Conservation (phyloP, 306 rosid genomes). For the Leucaena leucocephala region DNA sequence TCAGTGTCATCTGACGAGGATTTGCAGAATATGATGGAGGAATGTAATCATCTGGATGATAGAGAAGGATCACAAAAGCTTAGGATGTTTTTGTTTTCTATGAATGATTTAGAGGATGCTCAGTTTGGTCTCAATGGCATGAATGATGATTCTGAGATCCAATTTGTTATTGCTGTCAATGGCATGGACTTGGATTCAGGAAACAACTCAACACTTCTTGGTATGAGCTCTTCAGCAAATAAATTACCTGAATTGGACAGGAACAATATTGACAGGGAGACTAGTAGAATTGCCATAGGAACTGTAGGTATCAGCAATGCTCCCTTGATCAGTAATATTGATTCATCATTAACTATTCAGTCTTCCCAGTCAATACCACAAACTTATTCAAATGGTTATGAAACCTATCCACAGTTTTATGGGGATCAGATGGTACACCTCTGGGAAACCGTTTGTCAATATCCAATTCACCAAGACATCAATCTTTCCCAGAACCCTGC, state of each 20-base stretch:
- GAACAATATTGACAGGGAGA: slow-evolving; percentile 45
- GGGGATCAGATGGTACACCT: slow-evolving; percentile 40
- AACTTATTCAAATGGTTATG: slow-evolving; percentile 46
- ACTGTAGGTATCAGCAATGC: slow-evolving; percentile 38
- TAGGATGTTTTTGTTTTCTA: slow-evolving; percentile 68
- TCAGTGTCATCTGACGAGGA: slow-evolving; percentile 76
- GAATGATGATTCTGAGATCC: slow-evolving; percentile 67
- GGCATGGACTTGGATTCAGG: slow-evolving; percentile 65
- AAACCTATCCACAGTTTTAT: slow-evolving; percentile 38
- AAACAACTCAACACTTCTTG: slow-evolving; percentile 43
- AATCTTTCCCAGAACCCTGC: slow-evolving; percentile 41
- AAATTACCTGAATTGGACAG: slow-evolving; percentile 42
- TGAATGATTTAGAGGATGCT: slow-evolving; percentile 62
- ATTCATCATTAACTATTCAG: slow-evolving; percentile 35
- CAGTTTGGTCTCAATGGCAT: slow-evolving; percentile 50
- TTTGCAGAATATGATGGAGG: slow-evolving; percentile 79
- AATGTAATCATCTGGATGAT: slow-evolving; percentile 53
- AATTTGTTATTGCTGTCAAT: slow-evolving; percentile 71
- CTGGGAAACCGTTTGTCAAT: slow-evolving; percentile 43
- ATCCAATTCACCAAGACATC: slow-evolving; percentile 43
- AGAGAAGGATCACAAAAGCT: slow-evolving; percentile 55
- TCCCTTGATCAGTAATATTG: slow-evolving; percentile 39
- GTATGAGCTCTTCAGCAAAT: slow-evolving; percentile 46
- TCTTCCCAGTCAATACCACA: slow-evolving; percentile 45
- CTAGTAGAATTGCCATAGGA: slow-evolving; percentile 34